phyloP scores from a whole-genome alignment of 441 rosid genomes.

The Codiaeum variegatum region DNA sequence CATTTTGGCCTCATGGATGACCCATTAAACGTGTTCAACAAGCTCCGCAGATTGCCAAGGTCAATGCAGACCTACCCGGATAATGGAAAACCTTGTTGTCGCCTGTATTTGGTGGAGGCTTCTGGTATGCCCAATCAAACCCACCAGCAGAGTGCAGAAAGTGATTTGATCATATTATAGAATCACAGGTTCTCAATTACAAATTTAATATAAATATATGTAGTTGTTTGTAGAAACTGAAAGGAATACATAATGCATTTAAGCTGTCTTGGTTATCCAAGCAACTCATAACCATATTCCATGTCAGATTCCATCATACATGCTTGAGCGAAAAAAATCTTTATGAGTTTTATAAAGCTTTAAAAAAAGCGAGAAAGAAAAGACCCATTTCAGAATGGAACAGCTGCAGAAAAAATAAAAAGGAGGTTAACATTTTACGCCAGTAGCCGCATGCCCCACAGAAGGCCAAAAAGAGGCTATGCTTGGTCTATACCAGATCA shows the following conservation, averaged over 20 bases:
- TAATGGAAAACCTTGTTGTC: conserved; percentile 82
- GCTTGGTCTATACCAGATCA: neutral
- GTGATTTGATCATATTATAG: conserved; percentile 21
- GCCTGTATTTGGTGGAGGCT: conserved; percentile 87
- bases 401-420: neutral
- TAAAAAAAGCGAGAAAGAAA: neutral
- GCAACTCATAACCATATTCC: conserved; percentile 6
- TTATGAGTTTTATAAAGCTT: neutral
- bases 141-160: conserved; percentile 26
- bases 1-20: conserved; percentile 74
- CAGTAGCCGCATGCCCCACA: neutral
- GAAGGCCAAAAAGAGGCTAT: neutral
- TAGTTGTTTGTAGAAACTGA: conserved; percentile 17
- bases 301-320: neutral
- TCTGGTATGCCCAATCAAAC: conserved; percentile 60
- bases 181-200: conserved; percentile 4
- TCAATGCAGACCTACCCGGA: conserved; percentile 71
- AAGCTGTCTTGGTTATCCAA: neutral
- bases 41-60: conserved; percentile 75
- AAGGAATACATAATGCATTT: conserved; percentile 8
- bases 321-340: neutral
- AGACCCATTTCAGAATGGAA: neutral
- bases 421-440: neutral
- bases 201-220: conserved; percentile 14
- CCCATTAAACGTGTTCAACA: conserved; percentile 72